Evolutionary conservation across 1,284 basidiomycete species (phyloP), one percentile per base, ranked within the genome.

Genomic region (Cryptococcus maquisensis): DNA sequence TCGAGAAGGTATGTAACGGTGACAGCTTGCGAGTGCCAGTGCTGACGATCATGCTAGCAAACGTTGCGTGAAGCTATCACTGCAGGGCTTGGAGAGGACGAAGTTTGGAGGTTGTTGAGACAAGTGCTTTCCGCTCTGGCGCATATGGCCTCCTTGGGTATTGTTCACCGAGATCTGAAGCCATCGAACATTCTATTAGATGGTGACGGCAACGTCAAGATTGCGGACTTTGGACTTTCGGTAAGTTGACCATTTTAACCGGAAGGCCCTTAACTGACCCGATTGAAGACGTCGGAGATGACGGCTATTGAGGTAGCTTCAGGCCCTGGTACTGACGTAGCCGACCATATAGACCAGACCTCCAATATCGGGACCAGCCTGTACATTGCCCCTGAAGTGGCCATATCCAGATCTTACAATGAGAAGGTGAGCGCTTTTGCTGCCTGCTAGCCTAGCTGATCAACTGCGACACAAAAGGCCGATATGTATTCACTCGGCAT

Each of bases 401-500:
- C 73, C 18, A 69, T 69, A 16, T 75, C 65, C 32, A 55, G 61
- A 35, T 67, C 69, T 52, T 86, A 72, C 49, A 70, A 84, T 15
- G 70, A 71, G 42, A 74, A 73, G 59, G 65, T 66, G 13, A 43
- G 54, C 46, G n/a, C 16, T 26, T 15, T 20, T 20, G 40, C 43
- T 12, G 28, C n/a, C 20, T 21, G 18, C 13, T 7, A 12, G 3
- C 26, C 13, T 16, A 16, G 42, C 16, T 32, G 18, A 13, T 8
- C 12, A 47, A 13, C 15, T 39, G 12, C 3, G 6, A 35, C 13
- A 18, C 10, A 40, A 24, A 53, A 96, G 70, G 93, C 93, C 3
- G 94, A 98, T 71, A 87, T 98, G 81, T 98, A 96, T 71, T 94
- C 90, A 67, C 82, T 96, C 5, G 94, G 90, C 36, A 86, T 98